phyloP scores from a whole-genome alignment of 2,329 filamentous ascomycete species.

The Paecilomyces formosus region DNA sequence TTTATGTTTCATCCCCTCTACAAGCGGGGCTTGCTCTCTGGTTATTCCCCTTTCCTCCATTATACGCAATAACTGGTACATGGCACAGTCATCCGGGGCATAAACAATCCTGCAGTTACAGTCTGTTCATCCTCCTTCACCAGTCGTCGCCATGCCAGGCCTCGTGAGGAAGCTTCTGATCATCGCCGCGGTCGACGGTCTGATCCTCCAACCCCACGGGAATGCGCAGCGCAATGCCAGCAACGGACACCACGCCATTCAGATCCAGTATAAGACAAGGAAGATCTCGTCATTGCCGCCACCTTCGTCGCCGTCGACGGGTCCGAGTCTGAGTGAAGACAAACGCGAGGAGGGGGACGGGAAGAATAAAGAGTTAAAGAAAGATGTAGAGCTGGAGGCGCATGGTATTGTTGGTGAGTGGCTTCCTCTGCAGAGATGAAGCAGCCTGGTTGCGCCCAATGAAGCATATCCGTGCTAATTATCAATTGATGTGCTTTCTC shows the following conservation, averaged over 20 bases:
- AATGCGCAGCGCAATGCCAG: slow-evolving; percentile 39
- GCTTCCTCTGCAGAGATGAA: not conserved
- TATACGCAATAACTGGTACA: too few relatives aligned
- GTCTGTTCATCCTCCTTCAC: too few relatives aligned
- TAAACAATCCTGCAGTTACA: too few relatives aligned
- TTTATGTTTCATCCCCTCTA: too few relatives aligned
- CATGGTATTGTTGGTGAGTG: slow-evolving; percentile 51
- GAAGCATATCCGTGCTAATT: slow-evolving; percentile 6
- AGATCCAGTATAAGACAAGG: slow-evolving; percentile 61
- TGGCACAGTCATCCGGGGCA: too few relatives aligned
- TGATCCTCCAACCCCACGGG: slow-evolving; percentile 68
- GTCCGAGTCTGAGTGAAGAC: not conserved
- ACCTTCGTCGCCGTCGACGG: slow-evolving; percentile 9
- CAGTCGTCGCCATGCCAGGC: slow-evolving; percentile 54
- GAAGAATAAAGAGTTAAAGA: slow-evolving; percentile 12
- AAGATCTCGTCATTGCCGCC: slow-evolving; percentile 42
- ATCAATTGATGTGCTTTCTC: slow-evolving; percentile 2
- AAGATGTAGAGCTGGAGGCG: slow-evolving; percentile 37
- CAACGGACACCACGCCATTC: slow-evolving; percentile 54
- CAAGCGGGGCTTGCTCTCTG: too few relatives aligned
- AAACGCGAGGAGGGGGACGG: not conserved
- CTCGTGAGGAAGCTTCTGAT: slow-evolving; percentile 74
- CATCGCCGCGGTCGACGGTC: slow-evolving; percentile 72
- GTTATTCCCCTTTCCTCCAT: too few relatives aligned
- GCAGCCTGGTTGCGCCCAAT: not conserved